Evolutionary conservation across 306 rosid species (phyloP), one percentile per base, ranked within the genome.

Genomic region (Casuarina glauca): DNA sequence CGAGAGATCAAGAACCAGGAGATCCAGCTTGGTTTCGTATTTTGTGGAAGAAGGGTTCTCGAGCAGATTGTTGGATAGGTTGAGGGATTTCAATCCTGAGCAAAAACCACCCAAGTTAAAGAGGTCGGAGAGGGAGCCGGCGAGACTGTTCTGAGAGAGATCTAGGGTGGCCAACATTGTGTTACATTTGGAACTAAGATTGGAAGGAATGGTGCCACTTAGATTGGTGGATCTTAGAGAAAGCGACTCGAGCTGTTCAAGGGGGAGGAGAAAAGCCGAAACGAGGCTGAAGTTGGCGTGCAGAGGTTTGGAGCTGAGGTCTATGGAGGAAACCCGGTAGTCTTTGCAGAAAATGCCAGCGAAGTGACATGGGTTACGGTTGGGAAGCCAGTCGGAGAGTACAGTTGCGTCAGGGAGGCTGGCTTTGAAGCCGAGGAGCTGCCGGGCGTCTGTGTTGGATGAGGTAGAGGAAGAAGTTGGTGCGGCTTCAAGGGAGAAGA

Each of bases 131-230:
- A 93, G 16, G 6, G 89, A 79, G 0, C 91, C 96, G 17, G 93
- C 90, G 49, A 96, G 35, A 6, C 44, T 1, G 87, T 96, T 96
- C 3, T 32, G 81, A 2, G 99, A 84, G 9, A 96, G 99, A 93
- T 96, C 98, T 84, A 96, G 0, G 78, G 84, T 1, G 74, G 85
- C 46, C 51, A 96, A 84, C 12, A 88, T 43, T 69, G 91, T 38
- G 74, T 84, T 9, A 71, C 99, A 93, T 79, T 83, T 85, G 71
- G 83, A 77, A 20, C 69, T 72, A 7, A 74, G 11, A 0, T 81
- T 32, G 39, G 80, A 17, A 63, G 82, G 78, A 79, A 90, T 74
- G 84, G 94, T 4, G 41, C 96, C 97, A 1, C 87, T 72, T 39
- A 96, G 91, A 81, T 85, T 82, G 1, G 91, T 57, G 12, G 77